These are phyloP conservation scores for Amyloporia xantha DNA, from an alignment of 768 basidiomycete species.

Conservation along the genomic window DNA sequence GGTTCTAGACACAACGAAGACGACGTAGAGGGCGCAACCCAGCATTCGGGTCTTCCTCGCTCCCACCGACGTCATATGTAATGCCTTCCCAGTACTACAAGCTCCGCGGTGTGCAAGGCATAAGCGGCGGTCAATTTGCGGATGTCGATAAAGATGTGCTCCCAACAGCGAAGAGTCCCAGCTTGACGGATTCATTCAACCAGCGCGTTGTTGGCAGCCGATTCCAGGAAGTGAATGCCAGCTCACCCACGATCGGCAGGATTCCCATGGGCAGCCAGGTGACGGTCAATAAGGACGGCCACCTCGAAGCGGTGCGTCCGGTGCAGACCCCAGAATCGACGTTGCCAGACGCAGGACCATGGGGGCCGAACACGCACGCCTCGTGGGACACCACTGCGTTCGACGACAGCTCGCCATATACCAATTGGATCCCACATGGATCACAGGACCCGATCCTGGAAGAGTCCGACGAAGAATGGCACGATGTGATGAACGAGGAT, in stretches of 20 bases:
- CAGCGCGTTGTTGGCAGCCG: conserved; percentile 60
- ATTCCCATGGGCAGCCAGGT: conserved; percentile 56
- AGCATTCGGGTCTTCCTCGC: conserved; percentile 61
- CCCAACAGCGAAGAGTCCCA: conserved; percentile 24
- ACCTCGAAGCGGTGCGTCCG: conserved; percentile 30
- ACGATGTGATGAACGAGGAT: conserved; percentile 45
- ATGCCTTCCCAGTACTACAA: conserved; percentile 79
- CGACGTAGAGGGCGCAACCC: conserved; percentile 49
- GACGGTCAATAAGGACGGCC: conserved; percentile 43
- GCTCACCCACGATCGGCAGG: conserved; percentile 50
- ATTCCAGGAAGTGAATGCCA: conserved; percentile 66
- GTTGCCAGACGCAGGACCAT: conserved; percentile 47
- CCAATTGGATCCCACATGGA: conserved; percentile 27
- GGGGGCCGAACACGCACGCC: conserved; percentile 41
- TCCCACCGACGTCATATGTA: conserved; percentile 71
- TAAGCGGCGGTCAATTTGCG: conserved; percentile 53
- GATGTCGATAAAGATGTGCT: conserved; percentile 32
- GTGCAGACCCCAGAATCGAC: conserved; percentile 21
- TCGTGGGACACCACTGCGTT: conserved; percentile 25
- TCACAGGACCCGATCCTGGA: conserved; percentile 19
- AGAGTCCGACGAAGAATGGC: conserved; percentile 44
- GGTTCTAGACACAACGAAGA: conserved; percentile 29
- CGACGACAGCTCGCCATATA: conserved; percentile 14
- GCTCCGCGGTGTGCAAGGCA: conserved; percentile 52
- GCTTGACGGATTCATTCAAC: conserved; percentile 52